These are phyloP conservation scores for Aureobasidium leucospermi DNA, from an alignment of 2,329 filamentous ascomycete genomes.

Conservation along the genomic window DNA sequence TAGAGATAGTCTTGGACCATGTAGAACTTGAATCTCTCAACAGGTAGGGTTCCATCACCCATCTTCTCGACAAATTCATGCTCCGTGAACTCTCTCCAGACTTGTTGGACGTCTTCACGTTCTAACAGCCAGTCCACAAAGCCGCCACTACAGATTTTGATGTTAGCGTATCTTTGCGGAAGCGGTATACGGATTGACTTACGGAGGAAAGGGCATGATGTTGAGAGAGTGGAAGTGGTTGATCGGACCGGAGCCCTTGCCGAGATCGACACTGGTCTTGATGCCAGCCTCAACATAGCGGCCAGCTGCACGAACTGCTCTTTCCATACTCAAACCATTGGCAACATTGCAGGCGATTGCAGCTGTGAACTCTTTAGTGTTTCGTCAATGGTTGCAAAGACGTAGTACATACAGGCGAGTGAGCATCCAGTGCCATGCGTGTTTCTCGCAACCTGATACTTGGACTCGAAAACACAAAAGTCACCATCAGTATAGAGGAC, in stretches of 20 bases:
- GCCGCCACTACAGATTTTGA: slow-evolving; percentile 42
- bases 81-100: slow-evolving; percentile 70
- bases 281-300: slow-evolving; percentile 68
- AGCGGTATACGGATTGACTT: slow-evolving; percentile 23
- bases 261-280: slow-evolving; percentile 54
- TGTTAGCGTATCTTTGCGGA: neutral
- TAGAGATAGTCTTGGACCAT: slow-evolving; percentile 91
- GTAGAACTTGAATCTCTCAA: slow-evolving; percentile 78
- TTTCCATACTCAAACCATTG: slow-evolving; percentile 47
- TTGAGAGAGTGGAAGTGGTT: slow-evolving; percentile 72
- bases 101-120: slow-evolving; percentile 61
- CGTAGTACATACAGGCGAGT: slow-evolving; percentile 64
- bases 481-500: slow-evolving; percentile 59
- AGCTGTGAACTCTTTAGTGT: slow-evolving; percentile 35
- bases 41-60: slow-evolving; percentile 65
- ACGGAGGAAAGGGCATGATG: slow-evolving; percentile 60
- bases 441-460: slow-evolving; percentile 65
- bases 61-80: slow-evolving; percentile 77
- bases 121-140: slow-evolving; percentile 80
- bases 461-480: slow-evolving; percentile 55
- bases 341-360: slow-evolving; percentile 70
- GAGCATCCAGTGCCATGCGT: slow-evolving; percentile 96
- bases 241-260: slow-evolving; percentile 63
- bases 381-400: neutral
- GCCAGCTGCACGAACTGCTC: slow-evolving; percentile 61